Base-by-base conservation (phyloP, 768 basidiomycete species). In the Serendipita vermifera region DNA sequence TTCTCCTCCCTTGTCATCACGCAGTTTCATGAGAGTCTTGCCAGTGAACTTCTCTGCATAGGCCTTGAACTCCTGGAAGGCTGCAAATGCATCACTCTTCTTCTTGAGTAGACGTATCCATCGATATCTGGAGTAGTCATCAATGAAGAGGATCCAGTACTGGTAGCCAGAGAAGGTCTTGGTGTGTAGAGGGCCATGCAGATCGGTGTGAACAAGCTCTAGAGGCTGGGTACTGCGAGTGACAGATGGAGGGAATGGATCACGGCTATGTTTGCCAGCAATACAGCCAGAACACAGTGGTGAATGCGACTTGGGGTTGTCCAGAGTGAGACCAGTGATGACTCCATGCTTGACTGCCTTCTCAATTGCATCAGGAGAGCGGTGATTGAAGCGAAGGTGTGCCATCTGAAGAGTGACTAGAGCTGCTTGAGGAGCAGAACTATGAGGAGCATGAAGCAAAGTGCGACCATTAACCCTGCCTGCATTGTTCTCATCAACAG, bases 1-100 rank as follows among this genome's bases (percentile, higher is more conserved):
- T 55, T 72, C 69, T 1, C 69, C 70, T 2, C 69, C 72, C 43
- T 69, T 66, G 62, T 73, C 69, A 54, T 68, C 62, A 20, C 65
- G 63, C 27, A 71, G 48, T 1, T 41, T 43, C 54, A 63, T 64
- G 39, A 71, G 60, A 22, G 58, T 59, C 5, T 29, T 38, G 0
- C 63, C 69, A n/a, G 60, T 63, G 36, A 63, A 62, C 9, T 55
- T 68, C 61, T 72, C 71, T 2, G 65, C 69, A 32, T 56, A 61
- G 0, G 67, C 67, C 59, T 72, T 71, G 67, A 57, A 72, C 5
- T 24, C 14, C 57, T 67, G 64, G 61, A 73, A 69, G 1, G 62
- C 60, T 3, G 46, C 58, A 55, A 68, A 65, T n/a, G 60, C 54
- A 0, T 70, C 62, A 26, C 62, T 64, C 41, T 69, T 71, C 0